A percentile compares a stretch with the other conserved stretches of the same genome.
These are phyloP conservation scores for Fomitopsis pinicola DNA, from an alignment of 1,284 basidiomycete species.

Conservation along the genomic window DNA sequence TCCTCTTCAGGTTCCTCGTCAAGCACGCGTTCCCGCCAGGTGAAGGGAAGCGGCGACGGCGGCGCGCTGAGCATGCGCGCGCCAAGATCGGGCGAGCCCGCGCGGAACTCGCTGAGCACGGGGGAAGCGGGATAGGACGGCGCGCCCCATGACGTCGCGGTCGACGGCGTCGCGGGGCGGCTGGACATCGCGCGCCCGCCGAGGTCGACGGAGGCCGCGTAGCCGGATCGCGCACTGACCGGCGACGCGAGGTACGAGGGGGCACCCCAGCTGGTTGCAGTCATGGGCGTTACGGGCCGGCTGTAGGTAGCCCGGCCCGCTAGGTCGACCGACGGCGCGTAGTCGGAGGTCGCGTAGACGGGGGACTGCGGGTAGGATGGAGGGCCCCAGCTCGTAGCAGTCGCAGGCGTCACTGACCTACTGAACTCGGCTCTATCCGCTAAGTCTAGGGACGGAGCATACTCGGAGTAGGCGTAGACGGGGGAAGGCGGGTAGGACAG, in stretches of 20 bases:
- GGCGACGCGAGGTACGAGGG: conserved; percentile 38
- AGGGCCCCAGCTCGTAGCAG: conserved; percentile 42
- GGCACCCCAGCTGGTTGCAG: conserved; percentile 37
- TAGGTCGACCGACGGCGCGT: conserved; percentile 34
- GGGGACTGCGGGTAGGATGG: conserved; percentile 37
- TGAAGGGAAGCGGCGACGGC: conserved; percentile 6
- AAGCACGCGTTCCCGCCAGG: conserved; percentile 5
- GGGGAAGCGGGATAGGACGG: conserved; percentile 39
- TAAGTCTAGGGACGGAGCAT: conserved; percentile 39
- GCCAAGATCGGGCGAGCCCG: conserved; percentile 18
- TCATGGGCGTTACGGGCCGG: conserved; percentile 39
- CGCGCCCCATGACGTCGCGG: conserved; percentile 41
- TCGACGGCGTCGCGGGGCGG: conserved; percentile 37
- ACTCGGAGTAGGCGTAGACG: conserved; percentile 23
- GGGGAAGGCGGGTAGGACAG: conserved; percentile 36
- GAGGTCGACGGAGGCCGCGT: conserved; percentile 39
- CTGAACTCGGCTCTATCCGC: conserved; percentile 34
- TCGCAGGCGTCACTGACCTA: conserved; percentile 37
- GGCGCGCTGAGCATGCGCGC: conserved; percentile 15
- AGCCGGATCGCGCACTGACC: conserved; percentile 23
- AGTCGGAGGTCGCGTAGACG: conserved; percentile 22
- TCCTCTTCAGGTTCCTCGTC: neutral
- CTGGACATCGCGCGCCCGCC: conserved; percentile 34
- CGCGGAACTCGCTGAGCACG: conserved; percentile 24
- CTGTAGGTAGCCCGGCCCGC: conserved; percentile 45